These are phyloP conservation scores for Metschnikowia peoriensis DNA, from an alignment of 805 yeast genomes.

Conservation along the genomic window DNA sequence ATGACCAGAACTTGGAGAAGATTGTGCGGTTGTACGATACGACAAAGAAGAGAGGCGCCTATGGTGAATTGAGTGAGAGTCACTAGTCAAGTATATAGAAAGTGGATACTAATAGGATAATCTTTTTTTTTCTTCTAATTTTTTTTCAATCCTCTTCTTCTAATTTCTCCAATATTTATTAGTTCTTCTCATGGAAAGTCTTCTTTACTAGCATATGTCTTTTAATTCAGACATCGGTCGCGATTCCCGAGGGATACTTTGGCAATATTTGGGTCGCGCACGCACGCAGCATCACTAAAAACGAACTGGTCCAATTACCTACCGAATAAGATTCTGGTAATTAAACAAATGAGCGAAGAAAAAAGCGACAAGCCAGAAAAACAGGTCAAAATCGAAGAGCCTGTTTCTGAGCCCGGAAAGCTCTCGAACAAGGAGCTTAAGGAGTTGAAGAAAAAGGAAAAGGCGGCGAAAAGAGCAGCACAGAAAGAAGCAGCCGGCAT, in stretches of 20 bases:
- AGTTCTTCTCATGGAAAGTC: not conserved
- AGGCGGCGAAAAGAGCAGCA: conserved; percentile 91
- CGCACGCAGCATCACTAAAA: conserved; percentile 1
- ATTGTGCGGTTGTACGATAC: conserved; percentile 94
- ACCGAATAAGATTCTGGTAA: not conserved
- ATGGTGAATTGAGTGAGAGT: conserved; percentile 48
- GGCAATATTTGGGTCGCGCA: conserved; percentile 1
- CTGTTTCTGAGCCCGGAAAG: conserved; percentile 10
- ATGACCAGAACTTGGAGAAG: conserved; percentile 84
- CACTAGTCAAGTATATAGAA: not conserved
- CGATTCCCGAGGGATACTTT: not conserved
- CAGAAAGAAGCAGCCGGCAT: conserved; percentile 69
- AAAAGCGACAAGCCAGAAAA: conserved; percentile 11
- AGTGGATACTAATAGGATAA: not conserved
- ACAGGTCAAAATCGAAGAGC: conserved; percentile 7
- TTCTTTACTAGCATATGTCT: not conserved
- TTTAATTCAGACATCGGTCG: too few relatives aligned
- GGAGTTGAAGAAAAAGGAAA: conserved; percentile 83
- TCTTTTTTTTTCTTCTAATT: not conserved
- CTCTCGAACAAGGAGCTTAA: conserved; percentile 79
- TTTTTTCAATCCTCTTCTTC: too few relatives aligned
- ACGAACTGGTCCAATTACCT: not conserved
- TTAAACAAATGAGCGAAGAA: conserved; percentile 11
- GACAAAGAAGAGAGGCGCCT: conserved; percentile 75
- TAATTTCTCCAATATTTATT: not conserved